Evolutionary conservation across 1,139 yeast genomes (phyloP).

Genomic region (Candida glucosophila): DNA sequence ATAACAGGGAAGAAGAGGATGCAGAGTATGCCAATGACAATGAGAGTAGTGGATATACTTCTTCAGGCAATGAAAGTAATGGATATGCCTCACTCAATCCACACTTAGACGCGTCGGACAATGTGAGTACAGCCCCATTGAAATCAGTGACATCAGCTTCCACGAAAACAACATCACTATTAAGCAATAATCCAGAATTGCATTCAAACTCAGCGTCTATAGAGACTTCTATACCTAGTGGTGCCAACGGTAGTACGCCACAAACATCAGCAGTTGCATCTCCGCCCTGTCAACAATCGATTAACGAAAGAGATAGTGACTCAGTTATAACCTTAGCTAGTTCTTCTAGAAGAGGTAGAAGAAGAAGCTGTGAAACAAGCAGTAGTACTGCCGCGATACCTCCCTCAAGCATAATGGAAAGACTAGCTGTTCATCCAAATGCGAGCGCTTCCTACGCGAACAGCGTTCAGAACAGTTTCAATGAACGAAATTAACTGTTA

Average conservation of each 20-base stretch:
- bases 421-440: conserved; percentile 29
- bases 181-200: conserved; percentile 33
- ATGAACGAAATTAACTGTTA: too few species aligned
- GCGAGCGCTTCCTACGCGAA: conserved; percentile 23
- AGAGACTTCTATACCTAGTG: conserved; percentile 45
- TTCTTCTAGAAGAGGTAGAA: conserved; percentile 38
- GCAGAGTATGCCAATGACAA: background rate
- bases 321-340: conserved; percentile 48
- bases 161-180: conserved; percentile 35
- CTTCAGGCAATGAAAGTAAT: conserved; percentile 8
- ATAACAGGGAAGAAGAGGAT: conserved; percentile 1
- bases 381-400: conserved; percentile 58
- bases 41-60: background rate
- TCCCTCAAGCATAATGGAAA: conserved; percentile 54
- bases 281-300: conserved; percentile 4
- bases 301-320: conserved; percentile 38
- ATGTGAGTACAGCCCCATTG: conserved; percentile 43
- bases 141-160: conserved; percentile 41
- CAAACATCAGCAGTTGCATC: conserved; percentile 5
- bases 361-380: conserved; percentile 50
- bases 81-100: background rate
- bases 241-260: conserved; percentile 12
- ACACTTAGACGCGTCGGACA: conserved; percentile 13
- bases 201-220: conserved; percentile 40
- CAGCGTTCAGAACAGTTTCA: conserved; percentile 11